phyloP scores from a whole-genome alignment of 108 stramenopile species.

The Nitzschia putrida region DNA sequence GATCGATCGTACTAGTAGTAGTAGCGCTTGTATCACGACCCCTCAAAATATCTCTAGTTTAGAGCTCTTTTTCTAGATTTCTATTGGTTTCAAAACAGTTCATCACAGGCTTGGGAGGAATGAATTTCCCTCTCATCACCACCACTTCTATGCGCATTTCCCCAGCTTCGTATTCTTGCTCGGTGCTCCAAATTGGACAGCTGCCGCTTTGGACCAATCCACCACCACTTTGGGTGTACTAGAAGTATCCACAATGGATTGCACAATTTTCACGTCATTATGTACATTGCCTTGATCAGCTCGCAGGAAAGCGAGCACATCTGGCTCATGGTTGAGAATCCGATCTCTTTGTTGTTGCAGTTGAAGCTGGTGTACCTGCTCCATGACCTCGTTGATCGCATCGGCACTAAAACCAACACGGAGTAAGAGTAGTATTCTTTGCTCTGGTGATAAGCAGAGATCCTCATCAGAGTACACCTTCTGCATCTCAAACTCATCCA shows the following conservation, averaged over 20 bases:
- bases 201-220: no score
- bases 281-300: no score
- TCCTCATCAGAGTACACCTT: not conserved
- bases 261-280: no score
- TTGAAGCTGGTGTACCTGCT: not conserved
- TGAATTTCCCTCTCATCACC: no score
- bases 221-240: no score
- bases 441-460: not conserved
- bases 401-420: not conserved
- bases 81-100: not conserved
- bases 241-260: no score
- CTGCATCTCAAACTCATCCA: not conserved
- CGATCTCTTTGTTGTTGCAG: not conserved
- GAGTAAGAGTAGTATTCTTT: not conserved
- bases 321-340: not conserved
- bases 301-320: not conserved
- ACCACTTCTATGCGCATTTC: no score
- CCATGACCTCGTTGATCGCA: not conserved
- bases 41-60: no score
- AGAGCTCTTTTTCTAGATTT: not conserved
- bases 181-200: no score
- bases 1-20: constrained; percentile 40
- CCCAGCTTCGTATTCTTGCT: no score
- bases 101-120: not conserved
- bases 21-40: no score